phyloP scores from a whole-genome alignment of 2,329 filamentous ascomycete species.

The Aphanocladium album region DNA sequence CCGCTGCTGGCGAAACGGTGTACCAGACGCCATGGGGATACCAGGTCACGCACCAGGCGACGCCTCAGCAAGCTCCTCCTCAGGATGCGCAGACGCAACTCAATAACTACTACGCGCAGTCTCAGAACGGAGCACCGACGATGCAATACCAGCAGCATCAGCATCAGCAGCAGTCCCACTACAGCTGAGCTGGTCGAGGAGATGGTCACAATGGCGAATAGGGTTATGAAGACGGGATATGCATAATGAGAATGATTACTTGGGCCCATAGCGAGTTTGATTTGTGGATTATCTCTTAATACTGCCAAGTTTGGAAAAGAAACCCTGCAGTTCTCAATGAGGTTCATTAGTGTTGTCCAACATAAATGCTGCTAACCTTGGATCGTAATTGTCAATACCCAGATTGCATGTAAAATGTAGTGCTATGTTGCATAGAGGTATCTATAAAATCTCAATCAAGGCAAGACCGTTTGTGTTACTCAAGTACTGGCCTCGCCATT shows the following conservation, averaged over 20 bases:
- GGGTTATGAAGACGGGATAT: neutral
- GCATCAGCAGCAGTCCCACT: slow-evolving; percentile 3
- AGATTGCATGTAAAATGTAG: too few relatives aligned
- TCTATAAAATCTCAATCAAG: too few relatives aligned
- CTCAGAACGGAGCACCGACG: neutral
- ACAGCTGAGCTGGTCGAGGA: neutral
- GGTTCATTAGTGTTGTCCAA: too few relatives aligned
- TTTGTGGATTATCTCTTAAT: too few relatives aligned
- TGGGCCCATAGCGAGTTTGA: too few relatives aligned
- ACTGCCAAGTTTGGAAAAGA: too few relatives aligned
- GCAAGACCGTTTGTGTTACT: too few relatives aligned
- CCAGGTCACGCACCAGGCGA: neutral
- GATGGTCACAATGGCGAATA: neutral
- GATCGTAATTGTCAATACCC: too few relatives aligned
- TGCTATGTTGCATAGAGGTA: too few relatives aligned
- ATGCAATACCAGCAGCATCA: neutral
- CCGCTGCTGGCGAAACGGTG: neutral
- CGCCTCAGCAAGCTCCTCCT: neutral
- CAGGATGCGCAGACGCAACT: neutral
- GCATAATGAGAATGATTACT: neutral
- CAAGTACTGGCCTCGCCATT: too few relatives aligned
- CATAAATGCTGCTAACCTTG: too few relatives aligned
- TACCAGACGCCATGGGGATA: slow-evolving; percentile 13
- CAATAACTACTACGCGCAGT: neutral
- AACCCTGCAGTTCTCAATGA: too few relatives aligned